phyloP scores from a whole-genome alignment of 2,329 filamentous ascomycete species.

The Chaetomium globosum region DNA sequence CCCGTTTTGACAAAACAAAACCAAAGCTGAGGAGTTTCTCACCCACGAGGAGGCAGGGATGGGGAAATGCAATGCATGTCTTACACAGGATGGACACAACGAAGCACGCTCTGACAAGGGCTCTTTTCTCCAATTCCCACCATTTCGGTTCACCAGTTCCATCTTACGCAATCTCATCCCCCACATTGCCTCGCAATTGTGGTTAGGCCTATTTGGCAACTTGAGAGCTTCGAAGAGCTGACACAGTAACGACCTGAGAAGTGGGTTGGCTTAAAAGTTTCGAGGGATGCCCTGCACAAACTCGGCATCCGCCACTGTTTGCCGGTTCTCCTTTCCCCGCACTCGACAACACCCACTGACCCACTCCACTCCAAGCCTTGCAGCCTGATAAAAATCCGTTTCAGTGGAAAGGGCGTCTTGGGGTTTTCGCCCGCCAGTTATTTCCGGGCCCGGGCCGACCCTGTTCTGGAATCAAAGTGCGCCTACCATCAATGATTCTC shows the following conservation, averaged over 20 bases:
- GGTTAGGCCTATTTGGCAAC: not conserved
- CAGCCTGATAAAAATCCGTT: constrained; percentile 14
- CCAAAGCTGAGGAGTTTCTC: not conserved
- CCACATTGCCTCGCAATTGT: not conserved
- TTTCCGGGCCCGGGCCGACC: constrained; percentile 21
- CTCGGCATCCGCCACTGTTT: constrained; percentile 8
- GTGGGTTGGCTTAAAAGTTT: too few relatives aligned
- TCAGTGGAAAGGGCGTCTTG: not conserved
- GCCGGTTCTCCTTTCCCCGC: constrained; percentile 22
- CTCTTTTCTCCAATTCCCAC: not conserved
- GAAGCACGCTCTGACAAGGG: constrained; percentile 1
- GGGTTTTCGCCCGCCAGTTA: constrained; percentile 17
- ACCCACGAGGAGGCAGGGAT: constrained; percentile 11
- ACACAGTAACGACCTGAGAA: too few relatives aligned
- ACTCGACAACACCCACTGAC: not conserved
- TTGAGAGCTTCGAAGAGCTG: not conserved
- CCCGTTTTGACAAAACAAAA: too few relatives aligned
- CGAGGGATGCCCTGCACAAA: not conserved
- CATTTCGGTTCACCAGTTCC: not conserved
- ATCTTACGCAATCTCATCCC: not conserved
- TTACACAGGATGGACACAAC: too few relatives aligned
- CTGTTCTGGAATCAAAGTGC: not conserved
- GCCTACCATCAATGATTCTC: not conserved
- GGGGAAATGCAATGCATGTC: constrained; percentile 1
- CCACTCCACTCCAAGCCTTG: constrained; percentile 9